Evolutionary conservation across 768 basidiomycete genomes (phyloP).

Genomic region (Pholiota conissans): DNA sequence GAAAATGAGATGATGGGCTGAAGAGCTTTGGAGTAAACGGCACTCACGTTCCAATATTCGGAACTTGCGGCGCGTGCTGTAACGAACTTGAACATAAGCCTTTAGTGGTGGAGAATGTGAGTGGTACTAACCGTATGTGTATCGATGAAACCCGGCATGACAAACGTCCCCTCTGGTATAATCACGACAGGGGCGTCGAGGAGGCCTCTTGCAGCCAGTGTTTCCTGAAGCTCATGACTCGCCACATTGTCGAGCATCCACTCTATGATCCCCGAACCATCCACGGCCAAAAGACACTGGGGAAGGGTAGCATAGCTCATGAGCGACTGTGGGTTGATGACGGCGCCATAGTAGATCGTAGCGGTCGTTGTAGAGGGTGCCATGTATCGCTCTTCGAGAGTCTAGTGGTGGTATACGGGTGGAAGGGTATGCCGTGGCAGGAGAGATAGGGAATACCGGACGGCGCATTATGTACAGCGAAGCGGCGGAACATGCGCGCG

Average conservation of each 20-base stretch:
- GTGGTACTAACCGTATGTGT: slow-evolving; percentile 78
- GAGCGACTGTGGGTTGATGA: slow-evolving; percentile 53
- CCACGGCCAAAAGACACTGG: slow-evolving; percentile 55
- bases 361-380: background rate
- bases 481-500: background rate
- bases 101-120: background rate
- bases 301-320: slow-evolving; percentile 46
- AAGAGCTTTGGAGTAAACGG: background rate
- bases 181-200: slow-evolving; percentile 39
- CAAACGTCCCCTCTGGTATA: slow-evolving; percentile 59
- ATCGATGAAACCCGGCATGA: slow-evolving; percentile 89
- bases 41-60: slow-evolving; percentile 64
- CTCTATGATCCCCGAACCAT: slow-evolving; percentile 49
- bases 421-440: background rate
- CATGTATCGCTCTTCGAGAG: background rate
- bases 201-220: slow-evolving; percentile 52
- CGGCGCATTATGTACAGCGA: slow-evolving; percentile 4
- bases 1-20: background rate
- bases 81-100: background rate
- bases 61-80: slow-evolving; percentile 81
- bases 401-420: background rate
- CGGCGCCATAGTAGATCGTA: slow-evolving; percentile 50
- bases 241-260: slow-evolving; percentile 70
- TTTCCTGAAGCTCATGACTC: slow-evolving; percentile 44
- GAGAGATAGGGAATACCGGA: background rate